Base-by-base conservation (phyloP, 371 early-diverging fungal species). In the Gilbertella persicaria region DNA sequence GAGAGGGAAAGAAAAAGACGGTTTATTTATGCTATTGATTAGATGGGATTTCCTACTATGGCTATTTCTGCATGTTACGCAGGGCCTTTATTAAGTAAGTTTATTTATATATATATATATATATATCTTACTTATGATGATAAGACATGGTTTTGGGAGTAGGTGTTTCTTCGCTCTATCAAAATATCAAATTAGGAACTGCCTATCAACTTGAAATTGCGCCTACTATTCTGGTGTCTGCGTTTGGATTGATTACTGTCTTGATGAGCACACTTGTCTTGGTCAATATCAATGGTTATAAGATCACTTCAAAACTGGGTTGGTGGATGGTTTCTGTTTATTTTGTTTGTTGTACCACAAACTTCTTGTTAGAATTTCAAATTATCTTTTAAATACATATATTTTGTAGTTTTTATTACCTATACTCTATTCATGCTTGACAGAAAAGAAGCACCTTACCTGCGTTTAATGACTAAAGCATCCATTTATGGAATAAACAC, bases 1-100 rank as follows among this genome's bases (percentile, higher is more conserved):
- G 13, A 13, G n/a, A 20, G 14, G 12, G 25, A 21, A 19, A 39
- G 5, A 21, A 19, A 12, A 30, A 2, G 12, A 1, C 21, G 12
- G 25, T 17, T 33, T 36, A 49, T 21, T 4, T 24, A 19, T 38
- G 28, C 9, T 41, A n/a, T 29, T 4, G 26, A 0, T 25, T 48
- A 73, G 65, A 86, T 90, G 87, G 93, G 93, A 9, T 88, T 82
- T 41, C 92, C 93, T 5, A 83, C 80, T 28, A 93, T 93, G 93
- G 93, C 91, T 1, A 77, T 93, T 21, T 83, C 88, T 13, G 94
- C 93, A 2, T 92, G 92, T 51, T 93, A 91, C 65, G 92, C 91
- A 23, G 87, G 91, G 4, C 93, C 93, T 1, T 71, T 92, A 70
- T 58, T 92, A 26, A 90, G 86, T 87, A 77, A 69, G 75, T 64